Evolutionary conservation across 441 rosid species (phyloP).

Genomic region (Aquilaria agallochum): DNA sequence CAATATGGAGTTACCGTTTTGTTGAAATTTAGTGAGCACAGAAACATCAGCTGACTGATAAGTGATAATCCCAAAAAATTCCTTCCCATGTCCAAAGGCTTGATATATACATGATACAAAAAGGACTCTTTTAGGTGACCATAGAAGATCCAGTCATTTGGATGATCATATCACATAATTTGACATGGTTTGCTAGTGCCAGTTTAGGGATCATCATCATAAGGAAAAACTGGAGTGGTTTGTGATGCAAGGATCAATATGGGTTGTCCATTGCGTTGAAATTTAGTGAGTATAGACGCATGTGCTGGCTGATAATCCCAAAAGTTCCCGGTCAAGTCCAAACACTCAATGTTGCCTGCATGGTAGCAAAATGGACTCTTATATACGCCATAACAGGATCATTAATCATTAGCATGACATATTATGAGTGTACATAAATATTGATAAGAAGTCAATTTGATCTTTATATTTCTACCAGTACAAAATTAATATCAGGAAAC

Average conservation of each 20-base stretch:
- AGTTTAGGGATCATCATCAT: constrained; percentile 81
- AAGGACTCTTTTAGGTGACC: no score
- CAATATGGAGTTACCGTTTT: no score
- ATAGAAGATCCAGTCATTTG: no score
- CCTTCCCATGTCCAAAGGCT: no score
- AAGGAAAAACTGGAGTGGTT: constrained; percentile 30
- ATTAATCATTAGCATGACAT: constrained; percentile 11
- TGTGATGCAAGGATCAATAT: constrained; percentile 46
- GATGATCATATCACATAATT: no score
- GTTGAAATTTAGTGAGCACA: no score
- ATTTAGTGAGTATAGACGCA: constrained; percentile 39
- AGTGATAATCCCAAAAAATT: no score
- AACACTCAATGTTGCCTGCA: constrained; percentile 50
- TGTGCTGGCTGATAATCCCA: constrained; percentile 36
- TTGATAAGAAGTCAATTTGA: neutral
- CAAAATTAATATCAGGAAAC: no score
- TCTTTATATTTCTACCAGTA: neutral
- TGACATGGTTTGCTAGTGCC: no score
- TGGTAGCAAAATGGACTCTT: constrained; percentile 13
- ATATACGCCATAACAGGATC: neutral
- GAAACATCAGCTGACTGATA: no score
- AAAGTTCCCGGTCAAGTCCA: constrained; percentile 80
- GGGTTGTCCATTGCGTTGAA: constrained; percentile 57
- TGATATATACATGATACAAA: no score
- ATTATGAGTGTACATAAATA: neutral